Conservation (phyloP, 306 rosid genomes). For the Dryas drummondii region DNA sequence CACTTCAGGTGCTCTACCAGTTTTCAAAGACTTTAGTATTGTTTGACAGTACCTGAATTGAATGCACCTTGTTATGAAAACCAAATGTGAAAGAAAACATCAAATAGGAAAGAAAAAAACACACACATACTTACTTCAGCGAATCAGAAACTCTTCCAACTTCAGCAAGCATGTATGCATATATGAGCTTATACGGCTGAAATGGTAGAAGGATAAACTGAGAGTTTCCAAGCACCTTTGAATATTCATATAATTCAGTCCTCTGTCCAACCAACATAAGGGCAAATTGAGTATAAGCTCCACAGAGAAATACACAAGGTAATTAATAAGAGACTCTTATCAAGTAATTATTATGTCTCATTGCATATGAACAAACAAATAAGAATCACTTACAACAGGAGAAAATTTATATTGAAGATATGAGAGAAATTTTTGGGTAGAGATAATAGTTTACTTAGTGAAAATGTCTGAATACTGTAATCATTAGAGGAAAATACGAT, state of each 20-base stretch:
- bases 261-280: constrained; percentile 60
- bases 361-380: neutral
- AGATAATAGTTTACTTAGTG: neutral
- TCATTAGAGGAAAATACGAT: too few species aligned
- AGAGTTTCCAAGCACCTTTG: constrained; percentile 90
- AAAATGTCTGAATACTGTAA: neutral
- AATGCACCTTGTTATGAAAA: constrained; percentile 15
- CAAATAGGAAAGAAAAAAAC: constrained; percentile 16
- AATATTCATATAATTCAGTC: constrained; percentile 87
- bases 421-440: neutral
- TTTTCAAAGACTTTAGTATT: constrained; percentile 71
- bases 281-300: constrained; percentile 21
- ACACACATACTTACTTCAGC: constrained; percentile 64
- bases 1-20: constrained; percentile 82
- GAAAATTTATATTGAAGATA: neutral
- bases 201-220: constrained; percentile 83
- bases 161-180: constrained; percentile 94
- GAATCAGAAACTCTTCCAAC: constrained; percentile 90
- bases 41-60: constrained; percentile 81
- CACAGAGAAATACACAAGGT: constrained; percentile 5
- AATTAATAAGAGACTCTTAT: neutral
- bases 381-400: neutral
- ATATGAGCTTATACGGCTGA: constrained; percentile 89
- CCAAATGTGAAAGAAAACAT: constrained; percentile 4
- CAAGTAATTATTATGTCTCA: neutral